These are phyloP conservation scores for Ananas comosus DNA, from an alignment of 176 grass and related monocot genomes.

Conservation along the genomic window DNA sequence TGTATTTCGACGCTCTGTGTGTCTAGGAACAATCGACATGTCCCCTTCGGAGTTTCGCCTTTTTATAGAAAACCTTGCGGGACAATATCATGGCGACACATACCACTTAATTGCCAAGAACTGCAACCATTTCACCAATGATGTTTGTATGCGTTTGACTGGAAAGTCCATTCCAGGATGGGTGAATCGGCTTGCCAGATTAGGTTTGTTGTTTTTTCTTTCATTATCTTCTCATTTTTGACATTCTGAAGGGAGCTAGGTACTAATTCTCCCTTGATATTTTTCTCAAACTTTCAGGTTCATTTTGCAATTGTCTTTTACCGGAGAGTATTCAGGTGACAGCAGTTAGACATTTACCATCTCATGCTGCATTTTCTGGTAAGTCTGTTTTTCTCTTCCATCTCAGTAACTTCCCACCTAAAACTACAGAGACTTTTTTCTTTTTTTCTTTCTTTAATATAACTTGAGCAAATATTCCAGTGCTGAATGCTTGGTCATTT, in stretches of 20 bases:
- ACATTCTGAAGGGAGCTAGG: not conserved
- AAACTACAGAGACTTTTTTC: not conserved
- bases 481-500: too few relatives aligned
- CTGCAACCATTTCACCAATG: conserved; percentile 94
- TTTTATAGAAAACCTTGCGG: conserved; percentile 71
- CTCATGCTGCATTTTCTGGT: conserved; percentile 54
- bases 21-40: conserved; percentile 70
- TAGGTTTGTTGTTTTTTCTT: conserved; percentile 43
- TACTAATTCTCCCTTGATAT: conserved; percentile 1
- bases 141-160: conserved; percentile 66
- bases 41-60: conserved; percentile 60
- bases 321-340: conserved; percentile 66
- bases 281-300: conserved; percentile 42
- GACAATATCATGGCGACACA: conserved; percentile 76
- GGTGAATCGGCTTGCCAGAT: conserved; percentile 90
- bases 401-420: not conserved
- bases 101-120: conserved; percentile 94
- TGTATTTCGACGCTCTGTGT: conserved; percentile 75
- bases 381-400: conserved; percentile 15
- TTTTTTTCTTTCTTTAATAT: not conserved
- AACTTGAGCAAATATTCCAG: not conserved
- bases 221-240: not conserved
- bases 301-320: conserved; percentile 61
- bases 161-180: conserved; percentile 91
- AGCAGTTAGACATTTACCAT: conserved; percentile 50